Evolutionary conservation across 192 early-diverging fungal genomes (phyloP), one percentile per base, ranked within the genome.

Genomic region (Coemansia sp.): DNA sequence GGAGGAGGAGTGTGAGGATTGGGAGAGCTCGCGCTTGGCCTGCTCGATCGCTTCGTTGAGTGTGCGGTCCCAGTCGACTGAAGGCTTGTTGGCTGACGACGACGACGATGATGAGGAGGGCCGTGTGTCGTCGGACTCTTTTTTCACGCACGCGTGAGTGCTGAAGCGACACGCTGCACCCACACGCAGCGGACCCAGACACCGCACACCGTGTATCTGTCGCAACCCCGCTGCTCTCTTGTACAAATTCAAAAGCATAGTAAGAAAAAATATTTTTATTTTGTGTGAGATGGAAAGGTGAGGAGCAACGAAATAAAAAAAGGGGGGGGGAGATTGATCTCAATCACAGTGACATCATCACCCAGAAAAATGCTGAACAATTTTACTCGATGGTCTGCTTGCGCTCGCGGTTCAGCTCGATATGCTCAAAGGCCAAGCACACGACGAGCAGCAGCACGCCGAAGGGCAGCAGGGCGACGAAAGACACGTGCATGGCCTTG

Each of bases 381-480:
- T 39, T 66, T 6, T 30, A 7, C 27, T 62, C 46, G 21, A 78
- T 71, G 0, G 75, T 71, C 55, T 62, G 55, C 37, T 71, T 78
- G 45, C 75, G 49, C 14, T 65, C 45, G 22, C 69, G 59, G 42
- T 71, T 54, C 33, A 78, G 69, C 51, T 78, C 75, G 22, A 62
- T 12, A 42, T 71, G 75, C 55, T 67, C 51, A 39, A 71, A 71
- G 6, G 61, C 57, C 37, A 78, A 45, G 1, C 68, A 61, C 10
- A 41, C 41, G 48, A 78, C 33, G 0, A 67, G 34, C 41, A 78
- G 52, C 21, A 68, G 27, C 0, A 47, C 54, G 1, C 68, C 67
- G 33, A 88, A 76, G 0, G 84, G 84, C 13, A 83, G 66, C 50
- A 84, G 57, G n/a, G 76, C 80, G 45, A 68, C 67, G 65, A 81